Evolutionary conservation across 805 yeast species (phyloP), one percentile per base, ranked within the genome.

Genomic region (Metschnikowia bowlesiae): DNA sequence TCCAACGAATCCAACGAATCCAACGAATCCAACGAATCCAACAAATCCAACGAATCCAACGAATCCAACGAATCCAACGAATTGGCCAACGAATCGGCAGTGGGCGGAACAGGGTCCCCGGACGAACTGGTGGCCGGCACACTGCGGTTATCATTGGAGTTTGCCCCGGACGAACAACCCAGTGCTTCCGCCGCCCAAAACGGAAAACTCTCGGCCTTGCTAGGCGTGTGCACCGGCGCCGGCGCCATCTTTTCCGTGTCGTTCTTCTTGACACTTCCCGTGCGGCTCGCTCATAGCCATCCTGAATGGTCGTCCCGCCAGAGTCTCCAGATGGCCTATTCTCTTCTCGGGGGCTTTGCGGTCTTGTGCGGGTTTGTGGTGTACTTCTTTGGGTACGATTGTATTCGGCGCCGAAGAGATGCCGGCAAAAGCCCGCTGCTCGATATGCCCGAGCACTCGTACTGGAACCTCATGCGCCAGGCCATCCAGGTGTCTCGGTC

Each of bases 201-300:
- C 54, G 89, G 89, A 2, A 78, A 75, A 53, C 69, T 75, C 48
- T 76, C 86, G 0, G 84, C 89, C 0, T 60, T 83, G 22, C 74
- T 85, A 39, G 91, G 91, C 1, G 63, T 82, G 13, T 68, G 77
- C 44, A 74, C 86, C 14, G 89, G 89, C 0, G 60, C 81, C 14
- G 90, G 90, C 44, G 90, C 89, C 1, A 74, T 85, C 1, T 77
- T 82, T 52, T 75, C 88, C 0, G 88, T 83, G 0, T 60, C 78
- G 1, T 64, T 75, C 38, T 74, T 81, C 39, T 63, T 85, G 18
- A 78, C 88, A 11, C 64, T 85, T 18, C 89, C 89, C 0, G 74
- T 79, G 1, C 69, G 64, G 51, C 68, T 81, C 50, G 78, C 76
- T 10, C 59, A 66, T 16, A 54, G 59, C 9, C 69, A 66, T 44